Base-by-base conservation (phyloP, 257 asterid genomes). In the Lithospermum erythrorhizon region DNA sequence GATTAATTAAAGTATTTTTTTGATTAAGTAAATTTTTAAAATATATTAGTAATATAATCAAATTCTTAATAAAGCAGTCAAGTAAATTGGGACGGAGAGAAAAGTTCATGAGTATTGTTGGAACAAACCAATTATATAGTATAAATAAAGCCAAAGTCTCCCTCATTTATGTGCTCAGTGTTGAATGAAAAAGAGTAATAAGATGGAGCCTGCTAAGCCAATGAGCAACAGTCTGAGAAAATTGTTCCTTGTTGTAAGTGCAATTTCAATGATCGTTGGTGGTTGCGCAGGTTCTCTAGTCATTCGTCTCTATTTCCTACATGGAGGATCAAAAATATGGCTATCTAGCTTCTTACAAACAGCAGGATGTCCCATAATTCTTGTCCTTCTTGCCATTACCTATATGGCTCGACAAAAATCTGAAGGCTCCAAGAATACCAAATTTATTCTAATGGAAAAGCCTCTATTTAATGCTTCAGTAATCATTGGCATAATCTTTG, bases 261-360 rank as follows among this genome's bases (percentile, higher is more conserved):
- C 57, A 17, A 2, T 63, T 0, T 2, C 62, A 5, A 60, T 70
- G 6, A 2, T 35, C 47, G 37, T 70, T 2, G 72, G 75, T 5
- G 53, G 21, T 37, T 58, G 65, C 9, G 79, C 67, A 5, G 70
- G 73, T 3, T 72, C 79, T 0, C 7, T 74, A 18, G 53, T 66
- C 58, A 53, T 57, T 56, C 73, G 75, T 0, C 70, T 74, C 37
- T 74, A 74, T 29, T 74, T 66, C 59, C 16, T 74, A 20, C 67
- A 54, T 16, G 75, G 79, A 0, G 79, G 79, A 32, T 20, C 35
- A 1, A 58, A 61, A 5, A 27, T 62, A 9, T 74, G 79, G 79
- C 45, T 74, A 1, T 8, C 68, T 1, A 24, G 65, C 53, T 54
- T 24, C 35, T 21, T 63, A 8, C 21, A 63, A 23, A 74, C 75